These are phyloP conservation scores for Cladophialophora carrionii DNA, from an alignment of 2,329 filamentous ascomycete genomes.

Conservation along the genomic window DNA sequence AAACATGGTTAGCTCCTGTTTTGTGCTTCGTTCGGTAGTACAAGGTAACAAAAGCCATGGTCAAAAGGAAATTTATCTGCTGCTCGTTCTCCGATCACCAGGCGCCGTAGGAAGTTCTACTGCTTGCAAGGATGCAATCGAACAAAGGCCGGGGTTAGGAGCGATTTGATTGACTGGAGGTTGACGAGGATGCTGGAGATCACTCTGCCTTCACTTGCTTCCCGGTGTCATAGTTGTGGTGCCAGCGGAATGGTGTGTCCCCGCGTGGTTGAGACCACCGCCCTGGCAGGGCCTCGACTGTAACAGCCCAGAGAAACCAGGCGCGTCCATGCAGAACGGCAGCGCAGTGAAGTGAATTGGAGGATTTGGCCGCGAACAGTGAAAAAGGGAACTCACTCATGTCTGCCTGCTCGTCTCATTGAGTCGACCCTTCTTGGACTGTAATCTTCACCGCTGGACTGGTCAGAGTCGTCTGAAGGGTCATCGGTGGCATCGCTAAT, in stretches of 20 bases:
- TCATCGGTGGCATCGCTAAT: slow-evolving; percentile 39
- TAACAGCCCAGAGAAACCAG: background rate
- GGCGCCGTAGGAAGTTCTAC: background rate
- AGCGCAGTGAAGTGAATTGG: background rate
- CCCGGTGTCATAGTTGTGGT: slow-evolving; percentile 2
- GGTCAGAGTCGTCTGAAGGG: slow-evolving; percentile 35
- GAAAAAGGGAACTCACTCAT: slow-evolving; percentile 35
- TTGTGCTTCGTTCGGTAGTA: slow-evolving; percentile 17
- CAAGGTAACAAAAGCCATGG: slow-evolving; percentile 32
- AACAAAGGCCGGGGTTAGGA: background rate
- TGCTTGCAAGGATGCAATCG: background rate
- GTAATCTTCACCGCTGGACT: slow-evolving; percentile 36
- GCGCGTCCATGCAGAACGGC: background rate
- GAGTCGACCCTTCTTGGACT: slow-evolving; percentile 34
- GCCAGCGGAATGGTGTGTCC: background rate
- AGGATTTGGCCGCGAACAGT: background rate
- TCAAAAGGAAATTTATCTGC: background rate
- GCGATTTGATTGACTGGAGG: background rate
- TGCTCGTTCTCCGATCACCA: background rate
- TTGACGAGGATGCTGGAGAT: slow-evolving; percentile 1
- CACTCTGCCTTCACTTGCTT: background rate
- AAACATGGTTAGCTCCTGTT: slow-evolving; percentile 26
- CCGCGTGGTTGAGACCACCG: background rate
- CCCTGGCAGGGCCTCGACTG: background rate
- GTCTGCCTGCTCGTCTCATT: slow-evolving; percentile 35